Base-by-base conservation (phyloP, 2,329 filamentous ascomycete genomes). In the Colletotrichum camelliae region DNA sequence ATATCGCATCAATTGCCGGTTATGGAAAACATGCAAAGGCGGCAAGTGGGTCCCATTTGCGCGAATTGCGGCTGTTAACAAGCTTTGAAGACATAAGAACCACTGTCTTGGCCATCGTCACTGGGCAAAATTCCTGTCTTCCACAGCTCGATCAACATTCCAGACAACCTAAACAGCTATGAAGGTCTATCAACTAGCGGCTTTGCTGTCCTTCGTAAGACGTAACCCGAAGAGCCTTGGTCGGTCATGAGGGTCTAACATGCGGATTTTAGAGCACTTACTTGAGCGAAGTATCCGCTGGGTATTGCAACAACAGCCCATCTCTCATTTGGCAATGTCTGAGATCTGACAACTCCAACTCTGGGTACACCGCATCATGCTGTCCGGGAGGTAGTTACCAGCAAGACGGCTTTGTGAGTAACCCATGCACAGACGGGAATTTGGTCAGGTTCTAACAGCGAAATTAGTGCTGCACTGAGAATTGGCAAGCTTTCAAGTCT, bases 321-420 rank as follows among this genome's bases (percentile, higher is more conserved):
- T 7, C 35, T 5, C 5, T 62, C 1, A 64, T 58, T 27, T 68
- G 70, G 64, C 33, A 24, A 6, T 73, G 64, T 15, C 13, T 68
- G 24, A 35, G 70, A 27, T 5, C 27, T n/a, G 29, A 73, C 15
- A 62, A 62, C 64, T 9, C n/a, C 24, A 73, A 73, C 55, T 73
- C 70, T 13, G 64, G 37, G 16, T 73, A 73, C 55, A 73, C 70
- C 27, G 12, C 27, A 24, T 68, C 64, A 21, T 73, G 57, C 55
- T 73, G 64, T 33, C 64, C 57, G 1, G 18, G 27, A 18, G 29
- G 37, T 1, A 62, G 70, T 55, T 68, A 48, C 64, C 16, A 31
- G 35, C 24, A 73, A 68, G 55, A 62, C 64, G 39, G 39, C 7
- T 4, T 16, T 7, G 57, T 73, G 31, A 55, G 55, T 52, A n/a